Conservation (phyloP, 129 eudicot genomes). For the Lactuca sativa region DNA sequence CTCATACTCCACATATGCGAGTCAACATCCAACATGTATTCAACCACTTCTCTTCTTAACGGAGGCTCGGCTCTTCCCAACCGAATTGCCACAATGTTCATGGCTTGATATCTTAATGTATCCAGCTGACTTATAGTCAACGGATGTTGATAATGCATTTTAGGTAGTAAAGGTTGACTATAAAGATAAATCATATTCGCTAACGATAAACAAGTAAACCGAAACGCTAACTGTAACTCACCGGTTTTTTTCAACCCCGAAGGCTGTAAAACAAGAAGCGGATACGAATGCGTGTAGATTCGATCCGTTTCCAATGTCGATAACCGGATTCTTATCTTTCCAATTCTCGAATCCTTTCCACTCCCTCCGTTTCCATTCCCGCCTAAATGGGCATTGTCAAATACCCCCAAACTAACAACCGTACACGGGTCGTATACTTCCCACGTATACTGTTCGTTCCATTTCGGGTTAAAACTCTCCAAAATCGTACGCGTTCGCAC, state of each 20-base stretch:
- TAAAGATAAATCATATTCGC: constrained; percentile 78
- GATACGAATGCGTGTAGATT: constrained; percentile 81
- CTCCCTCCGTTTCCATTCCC: constrained; percentile 45
- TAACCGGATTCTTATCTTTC: constrained; percentile 83
- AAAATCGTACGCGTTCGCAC: constrained; percentile 92
- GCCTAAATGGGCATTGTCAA: constrained; percentile 78
- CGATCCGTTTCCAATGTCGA: constrained; percentile 85
- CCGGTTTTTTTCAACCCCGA: constrained; percentile 90
- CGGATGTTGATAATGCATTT: constrained; percentile 89
- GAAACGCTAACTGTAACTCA: constrained; percentile 81
- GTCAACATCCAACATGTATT: constrained; percentile 76
- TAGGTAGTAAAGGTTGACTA: constrained; percentile 76
- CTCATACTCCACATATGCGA: constrained; percentile 97
- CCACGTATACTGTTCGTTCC: constrained; percentile 99
- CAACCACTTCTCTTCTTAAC: constrained; percentile 68
- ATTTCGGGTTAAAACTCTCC: constrained; percentile 71
- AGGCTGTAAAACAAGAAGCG: constrained; percentile 80
- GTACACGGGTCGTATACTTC: constrained; percentile 96
- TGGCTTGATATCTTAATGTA: constrained; percentile 70
- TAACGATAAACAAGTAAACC: constrained; percentile 83
- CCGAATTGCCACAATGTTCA: constrained; percentile 56
- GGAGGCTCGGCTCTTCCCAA: constrained; percentile 75
- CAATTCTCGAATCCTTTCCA: constrained; percentile 71
- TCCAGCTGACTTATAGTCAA: constrained; percentile 73
- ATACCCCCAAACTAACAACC: constrained; percentile 82